phyloP scores from a whole-genome alignment of 345 rosid genomes.

The Heritiera fomes region DNA sequence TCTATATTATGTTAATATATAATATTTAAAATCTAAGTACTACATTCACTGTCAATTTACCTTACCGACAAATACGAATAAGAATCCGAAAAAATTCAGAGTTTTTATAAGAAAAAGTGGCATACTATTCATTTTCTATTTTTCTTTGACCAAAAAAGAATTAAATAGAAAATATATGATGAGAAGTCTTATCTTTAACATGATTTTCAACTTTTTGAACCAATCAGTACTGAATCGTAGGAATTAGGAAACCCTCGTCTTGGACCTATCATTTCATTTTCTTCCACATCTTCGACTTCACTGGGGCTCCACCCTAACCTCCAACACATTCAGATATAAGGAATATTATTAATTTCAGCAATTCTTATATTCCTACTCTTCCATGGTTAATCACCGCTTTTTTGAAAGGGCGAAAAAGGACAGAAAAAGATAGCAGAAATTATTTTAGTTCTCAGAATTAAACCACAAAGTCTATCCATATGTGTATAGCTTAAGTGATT shows the following conservation, averaged over 20 bases:
- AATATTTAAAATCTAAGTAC: too few relatives aligned
- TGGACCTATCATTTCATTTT: neutral
- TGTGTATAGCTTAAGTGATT: neutral
- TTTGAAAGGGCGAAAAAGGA: neutral
- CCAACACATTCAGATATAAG: neutral
- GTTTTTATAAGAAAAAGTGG: neutral
- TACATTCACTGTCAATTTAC: neutral
- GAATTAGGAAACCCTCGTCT: neutral
- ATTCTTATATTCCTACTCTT: neutral
- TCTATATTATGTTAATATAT: too few relatives aligned
- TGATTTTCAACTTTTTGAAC: conserved; percentile 18
- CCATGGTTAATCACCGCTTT: neutral
- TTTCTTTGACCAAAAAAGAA: neutral
- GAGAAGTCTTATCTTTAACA: neutral
- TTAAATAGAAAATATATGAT: neutral
- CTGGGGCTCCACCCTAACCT: conserved; percentile 12
- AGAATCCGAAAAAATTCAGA: neutral
- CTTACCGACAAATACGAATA: neutral
- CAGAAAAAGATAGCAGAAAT: neutral
- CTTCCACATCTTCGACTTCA: neutral
- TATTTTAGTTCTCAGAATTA: neutral
- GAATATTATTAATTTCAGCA: neutral
- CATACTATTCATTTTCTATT: neutral
- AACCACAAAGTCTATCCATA: neutral
- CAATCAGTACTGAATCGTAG: neutral